Percentiles rank a stretch among this genome's conserved stretches.
Evolutionary conservation across 1,284 basidiomycete species (phyloP).

Genomic region (Sporisorium exsertum): DNA sequence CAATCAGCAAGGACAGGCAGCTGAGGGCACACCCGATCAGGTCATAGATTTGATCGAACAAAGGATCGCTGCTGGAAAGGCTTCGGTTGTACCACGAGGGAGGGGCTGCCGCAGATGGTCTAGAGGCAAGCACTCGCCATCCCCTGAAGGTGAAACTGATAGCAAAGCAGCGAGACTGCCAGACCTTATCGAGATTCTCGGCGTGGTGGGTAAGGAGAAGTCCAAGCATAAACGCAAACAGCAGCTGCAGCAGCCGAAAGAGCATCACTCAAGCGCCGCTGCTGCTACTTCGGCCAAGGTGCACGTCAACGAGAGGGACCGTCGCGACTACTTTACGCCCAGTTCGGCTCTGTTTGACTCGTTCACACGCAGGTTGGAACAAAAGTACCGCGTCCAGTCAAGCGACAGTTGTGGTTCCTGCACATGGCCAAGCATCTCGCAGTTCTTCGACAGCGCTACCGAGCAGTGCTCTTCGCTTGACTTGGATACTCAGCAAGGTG

Average conservation of each 20-base stretch:
- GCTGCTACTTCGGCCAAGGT: slow-evolving; percentile 16
- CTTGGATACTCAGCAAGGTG: neutral
- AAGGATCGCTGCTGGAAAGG: slow-evolving; percentile 9
- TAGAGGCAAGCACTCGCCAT: slow-evolving; percentile 4
- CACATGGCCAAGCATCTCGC: slow-evolving; percentile 20
- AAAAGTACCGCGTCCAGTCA: slow-evolving; percentile 47
- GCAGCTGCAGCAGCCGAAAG: slow-evolving; percentile 16
- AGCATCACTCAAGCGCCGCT: slow-evolving; percentile 7
- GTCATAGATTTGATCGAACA: slow-evolving; percentile 32
- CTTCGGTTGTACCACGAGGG: neutral
- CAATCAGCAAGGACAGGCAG: slow-evolving; percentile 36
- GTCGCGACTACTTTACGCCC: slow-evolving; percentile 68
- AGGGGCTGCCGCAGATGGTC: slow-evolving; percentile 7
- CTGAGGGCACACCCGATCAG: slow-evolving; percentile 30
- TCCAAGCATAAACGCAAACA: slow-evolving; percentile 69
- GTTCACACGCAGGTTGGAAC: slow-evolving; percentile 49
- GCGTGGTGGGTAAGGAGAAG: slow-evolving; percentile 69
- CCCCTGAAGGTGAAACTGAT: neutral
- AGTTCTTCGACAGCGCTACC: slow-evolving; percentile 13
- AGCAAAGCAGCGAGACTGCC: slow-evolving; percentile 11
- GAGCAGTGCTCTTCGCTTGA: neutral
- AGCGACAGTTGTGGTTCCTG: slow-evolving; percentile 11
- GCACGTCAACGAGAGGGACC: slow-evolving; percentile 69
- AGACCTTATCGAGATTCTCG: slow-evolving; percentile 67
- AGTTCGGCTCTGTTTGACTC: slow-evolving; percentile 63